Base-by-base conservation (phyloP, 306 rosid species). In the Prunus mira region DNA sequence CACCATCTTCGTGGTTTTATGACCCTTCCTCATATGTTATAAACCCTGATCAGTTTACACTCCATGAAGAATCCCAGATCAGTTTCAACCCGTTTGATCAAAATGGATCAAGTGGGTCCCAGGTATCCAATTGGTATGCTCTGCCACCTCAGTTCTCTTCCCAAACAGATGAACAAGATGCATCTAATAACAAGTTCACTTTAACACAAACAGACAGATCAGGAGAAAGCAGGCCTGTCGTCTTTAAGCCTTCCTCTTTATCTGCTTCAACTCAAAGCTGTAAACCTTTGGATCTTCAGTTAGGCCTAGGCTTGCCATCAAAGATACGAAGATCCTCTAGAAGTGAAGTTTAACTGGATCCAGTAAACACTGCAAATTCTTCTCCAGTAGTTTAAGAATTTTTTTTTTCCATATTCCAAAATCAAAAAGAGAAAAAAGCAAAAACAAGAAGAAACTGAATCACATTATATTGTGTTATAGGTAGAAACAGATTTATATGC, bases 271-370 rank as follows among this genome's bases (percentile, higher is more conserved):
- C 87, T 20, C 85, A 82, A 63, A 86, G 73, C 65, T 88, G 87
- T 71, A 94, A 87, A 79, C 89, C 75, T 67, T 82, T 89, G 80
- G 96, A 94, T 90, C 95, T 94, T 82, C 93, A 90, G 67, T 76
- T 94, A 76, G 91, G 90, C 71, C 83, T 94, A 38, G 83, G 83
- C 57, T 74, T 86, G 84, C 56, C 85, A 12, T 75, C 91, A 25
- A 78, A 83, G 57, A 73, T 86, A 75, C 75, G 57, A 77, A 84
- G 83, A 77, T 82, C 82, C 20, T 50, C 84, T 15, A 83, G 83
- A 60, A 87, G 86, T 63, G 87, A 63, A 65, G 25, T 83, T 30
- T 76, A 62, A 27, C 70, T 57, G 67, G 72, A 68, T 78, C 51
- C 52, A 86, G 47, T 55, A 70, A 20, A 55, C 27, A 73, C 19